Conservation (phyloP, 2,329 filamentous ascomycete genomes). For the Aspergillus flavus region DNA sequence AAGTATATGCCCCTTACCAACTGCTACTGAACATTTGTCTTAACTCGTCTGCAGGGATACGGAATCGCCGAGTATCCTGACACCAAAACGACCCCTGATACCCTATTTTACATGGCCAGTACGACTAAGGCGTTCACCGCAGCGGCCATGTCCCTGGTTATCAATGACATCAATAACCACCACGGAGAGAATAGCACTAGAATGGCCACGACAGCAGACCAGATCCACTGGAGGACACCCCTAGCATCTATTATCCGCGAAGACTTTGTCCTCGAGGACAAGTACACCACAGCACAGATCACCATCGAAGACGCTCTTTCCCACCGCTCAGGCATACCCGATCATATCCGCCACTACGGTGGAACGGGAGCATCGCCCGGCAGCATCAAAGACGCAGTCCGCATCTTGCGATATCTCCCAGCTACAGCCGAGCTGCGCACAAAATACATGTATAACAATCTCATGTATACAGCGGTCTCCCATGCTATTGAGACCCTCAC, state of each 20-base stretch:
- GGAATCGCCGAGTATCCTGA: neutral
- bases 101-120: neutral
- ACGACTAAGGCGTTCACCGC: neutral
- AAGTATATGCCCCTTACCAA: neutral
- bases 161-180: neutral
- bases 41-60: neutral
- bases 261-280: neutral
- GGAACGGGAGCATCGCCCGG: neutral
- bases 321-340: neutral
- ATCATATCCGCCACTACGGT: neutral
- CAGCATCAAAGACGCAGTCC: neutral
- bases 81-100: neutral
- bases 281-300: neutral
- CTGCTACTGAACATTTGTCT: neutral
- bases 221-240: neutral
- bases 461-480: constrained; percentile 52
- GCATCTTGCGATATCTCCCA: constrained; percentile 47
- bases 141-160: neutral
- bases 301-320: neutral
- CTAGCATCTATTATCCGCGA: neutral
- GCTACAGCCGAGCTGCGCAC: constrained; percentile 49
- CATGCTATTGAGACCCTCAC: constrained; percentile 52
- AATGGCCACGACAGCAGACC: neutral
- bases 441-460: constrained; percentile 54
- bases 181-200: neutral